Percentiles rank a stretch among this genome's conserved stretches.
phyloP scores from a whole-genome alignment of 495 filamentous ascomycete species.

The Tuber calosporum region DNA sequence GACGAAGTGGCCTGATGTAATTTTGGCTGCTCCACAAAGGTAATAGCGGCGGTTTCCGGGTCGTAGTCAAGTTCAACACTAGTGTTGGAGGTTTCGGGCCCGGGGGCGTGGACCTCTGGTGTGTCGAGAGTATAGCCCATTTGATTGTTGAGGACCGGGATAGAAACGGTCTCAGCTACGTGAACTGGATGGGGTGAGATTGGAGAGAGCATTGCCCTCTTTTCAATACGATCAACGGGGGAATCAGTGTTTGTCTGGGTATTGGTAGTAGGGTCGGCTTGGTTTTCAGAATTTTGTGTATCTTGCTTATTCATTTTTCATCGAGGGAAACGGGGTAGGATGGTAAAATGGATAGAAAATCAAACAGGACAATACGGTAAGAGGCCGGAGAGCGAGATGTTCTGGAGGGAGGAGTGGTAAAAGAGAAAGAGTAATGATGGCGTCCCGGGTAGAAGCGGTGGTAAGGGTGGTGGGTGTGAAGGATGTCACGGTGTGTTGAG shows the following conservation, averaged over 20 bases:
- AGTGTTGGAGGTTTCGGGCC: conserved; percentile 19
- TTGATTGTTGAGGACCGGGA: conserved; percentile 41
- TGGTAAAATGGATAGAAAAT: conserved; percentile 6
- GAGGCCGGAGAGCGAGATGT: conserved; percentile 16
- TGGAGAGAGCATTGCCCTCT: conserved; percentile 40
- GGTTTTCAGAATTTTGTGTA: conserved; percentile 39
- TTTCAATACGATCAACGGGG: conserved; percentile 38
- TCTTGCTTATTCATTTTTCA: conserved; percentile 11
- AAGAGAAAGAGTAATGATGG: conserved; percentile 14
- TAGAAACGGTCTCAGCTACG: conserved; percentile 37
- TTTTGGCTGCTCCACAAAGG: conserved; percentile 32
- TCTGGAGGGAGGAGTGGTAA: conserved; percentile 24
- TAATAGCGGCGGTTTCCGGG: conserved; percentile 29
- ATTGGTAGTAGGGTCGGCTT: conserved; percentile 31
- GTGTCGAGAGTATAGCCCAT: conserved; percentile 41
- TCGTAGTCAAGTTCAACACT: conserved; percentile 29
- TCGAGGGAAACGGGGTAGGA: conserved; percentile 6
- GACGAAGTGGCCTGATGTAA: conserved; percentile 34
- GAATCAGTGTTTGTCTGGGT: conserved; percentile 31
- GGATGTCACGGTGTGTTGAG: conserved; percentile 30
- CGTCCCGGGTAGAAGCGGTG: conserved; percentile 20
- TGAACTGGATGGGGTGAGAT: conserved; percentile 41
- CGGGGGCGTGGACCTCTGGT: conserved; percentile 34
- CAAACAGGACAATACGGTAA: conserved; percentile 5
- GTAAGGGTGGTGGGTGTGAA: conserved; percentile 22